Evolutionary conservation across 2,329 filamentous ascomycete species (phyloP), one percentile per base, ranked within the genome.

Genomic region (Exophiala sp.): DNA sequence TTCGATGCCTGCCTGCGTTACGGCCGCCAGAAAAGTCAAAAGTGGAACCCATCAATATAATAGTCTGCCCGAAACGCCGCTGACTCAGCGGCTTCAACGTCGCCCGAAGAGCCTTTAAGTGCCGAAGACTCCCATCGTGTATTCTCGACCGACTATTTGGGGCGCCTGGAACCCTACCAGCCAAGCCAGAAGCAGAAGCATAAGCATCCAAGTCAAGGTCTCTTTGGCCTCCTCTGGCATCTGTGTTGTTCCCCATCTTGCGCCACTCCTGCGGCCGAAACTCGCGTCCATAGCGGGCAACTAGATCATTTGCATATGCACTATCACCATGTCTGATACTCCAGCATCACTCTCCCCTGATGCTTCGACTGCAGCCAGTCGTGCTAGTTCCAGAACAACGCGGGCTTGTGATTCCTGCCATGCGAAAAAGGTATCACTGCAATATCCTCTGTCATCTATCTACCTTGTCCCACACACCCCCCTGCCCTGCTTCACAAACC

Each of bases 331-430:
- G 48, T 50, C 48, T 18, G 40, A 46, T 14, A 50, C 41, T 3
- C 22, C 48, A 18, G 34, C 27, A 21, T 46, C 35, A 34, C 14
- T 18, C 4, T 34, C 32, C 14, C 22, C 42, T 21, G 48, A 41
- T 24, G 13, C 19, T 3, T 19, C 43, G 13, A 40, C 3, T 11
- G 30, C 7, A n/a, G 21, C 10, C 30, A 37, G 22, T 22, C n/a
- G 22, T 34, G 22, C 22, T 19, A 47, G 29, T 14, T 22, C 21
- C 23, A 37, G 35, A 3, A 38, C 39, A 14, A 19, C 35, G 23
- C 48, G 48, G 35, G 73, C 74, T 10, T 77, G 73, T 57, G 74
- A 77, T 57, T 70, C 73, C 13, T 77, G 74, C 55, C 72, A 74
- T 58, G 69, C 64, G 57, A 64, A 71, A 59, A 77, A 76, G 71